Conservation (phyloP, 2,329 filamentous ascomycete genomes). For the Alternaria novae-zelandiae region DNA sequence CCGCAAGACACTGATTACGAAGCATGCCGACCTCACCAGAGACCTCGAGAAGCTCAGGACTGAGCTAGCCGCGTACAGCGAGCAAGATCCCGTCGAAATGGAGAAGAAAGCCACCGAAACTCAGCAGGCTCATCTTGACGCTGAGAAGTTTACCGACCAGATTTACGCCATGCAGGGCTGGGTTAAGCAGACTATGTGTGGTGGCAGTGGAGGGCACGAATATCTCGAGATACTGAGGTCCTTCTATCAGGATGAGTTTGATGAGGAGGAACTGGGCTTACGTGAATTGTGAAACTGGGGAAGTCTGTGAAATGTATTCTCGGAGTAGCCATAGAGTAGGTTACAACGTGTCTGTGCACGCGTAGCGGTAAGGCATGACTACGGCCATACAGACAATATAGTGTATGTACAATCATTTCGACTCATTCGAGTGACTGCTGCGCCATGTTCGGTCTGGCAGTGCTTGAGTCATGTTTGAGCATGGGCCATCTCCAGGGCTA, state of each 20-base stretch:
- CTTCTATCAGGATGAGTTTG: conserved; percentile 62
- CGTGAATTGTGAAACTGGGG: conserved; percentile 40
- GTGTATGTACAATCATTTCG: conserved; percentile 21
- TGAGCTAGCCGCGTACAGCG: conserved; percentile 54
- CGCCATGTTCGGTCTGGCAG: conserved; percentile 10
- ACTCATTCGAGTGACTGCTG: conserved; percentile 26
- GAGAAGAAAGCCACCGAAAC: conserved; percentile 49
- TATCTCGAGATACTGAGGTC: conserved; percentile 53
- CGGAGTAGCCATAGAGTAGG: not conserved
- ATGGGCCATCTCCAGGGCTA: conserved; percentile 1
- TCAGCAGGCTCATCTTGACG: conserved; percentile 33
- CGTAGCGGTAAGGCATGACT: not conserved
- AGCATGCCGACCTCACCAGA: conserved; percentile 44
- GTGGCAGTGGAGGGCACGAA: conserved; percentile 48
- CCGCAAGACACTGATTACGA: conserved; percentile 48
- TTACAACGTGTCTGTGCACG: not conserved
- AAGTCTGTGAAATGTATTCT: not conserved
- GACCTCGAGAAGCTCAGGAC: conserved; percentile 48
- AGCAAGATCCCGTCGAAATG: conserved; percentile 55
- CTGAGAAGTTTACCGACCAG: conserved; percentile 52
- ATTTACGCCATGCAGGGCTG: conserved; percentile 56
- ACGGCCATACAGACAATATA: not conserved
- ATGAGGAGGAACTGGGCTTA: conserved; percentile 60
- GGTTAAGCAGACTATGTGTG: conserved; percentile 43
- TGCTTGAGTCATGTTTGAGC: conserved; percentile 21